Evolutionary conservation across 2,329 filamentous ascomycete species (phyloP).

Genomic region (Fusarium newnesense): DNA sequence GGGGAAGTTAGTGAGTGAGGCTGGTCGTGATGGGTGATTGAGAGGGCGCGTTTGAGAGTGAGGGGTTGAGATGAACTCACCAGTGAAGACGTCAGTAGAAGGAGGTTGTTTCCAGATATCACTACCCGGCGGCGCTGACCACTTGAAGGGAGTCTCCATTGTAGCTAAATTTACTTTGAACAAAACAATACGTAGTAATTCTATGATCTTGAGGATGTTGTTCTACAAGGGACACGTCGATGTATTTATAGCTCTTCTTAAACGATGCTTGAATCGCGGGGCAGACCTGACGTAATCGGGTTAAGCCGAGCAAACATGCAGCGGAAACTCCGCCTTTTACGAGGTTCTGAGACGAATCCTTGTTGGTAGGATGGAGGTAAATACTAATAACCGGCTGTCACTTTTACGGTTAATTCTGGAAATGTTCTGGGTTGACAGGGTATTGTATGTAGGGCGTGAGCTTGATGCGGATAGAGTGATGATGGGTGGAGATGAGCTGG

Average conservation of each 20-base stretch:
- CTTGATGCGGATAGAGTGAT: neutral
- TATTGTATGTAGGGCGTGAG: neutral
- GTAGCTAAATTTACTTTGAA: neutral
- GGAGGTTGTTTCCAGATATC: conserved; percentile 85
- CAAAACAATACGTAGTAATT: neutral
- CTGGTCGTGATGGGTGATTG: neutral
- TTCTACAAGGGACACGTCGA: neutral
- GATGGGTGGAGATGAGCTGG: neutral
- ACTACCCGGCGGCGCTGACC: conserved; percentile 68
- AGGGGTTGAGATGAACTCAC: conserved; percentile 44
- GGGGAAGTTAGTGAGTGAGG: conserved; percentile 3
- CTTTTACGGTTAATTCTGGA: conserved; percentile 5
- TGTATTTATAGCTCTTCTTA: conserved; percentile 10
- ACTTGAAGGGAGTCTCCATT: conserved; percentile 47
- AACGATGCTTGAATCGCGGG: conserved; percentile 20
- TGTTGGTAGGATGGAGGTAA: neutral
- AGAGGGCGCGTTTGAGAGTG: neutral
- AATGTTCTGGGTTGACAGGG: neutral
- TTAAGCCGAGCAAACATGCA: neutral
- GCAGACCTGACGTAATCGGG: conserved; percentile 35
- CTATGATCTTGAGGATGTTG: neutral
- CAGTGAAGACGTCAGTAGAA: conserved; percentile 72
- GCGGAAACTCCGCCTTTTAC: conserved; percentile 17
- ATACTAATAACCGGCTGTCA: neutral
- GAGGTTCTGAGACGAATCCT: neutral